Percentiles rank a stretch among this genome's conserved stretches.
Evolutionary conservation across 768 basidiomycete genomes (phyloP).

Genomic region (Trametes cingulata): DNA sequence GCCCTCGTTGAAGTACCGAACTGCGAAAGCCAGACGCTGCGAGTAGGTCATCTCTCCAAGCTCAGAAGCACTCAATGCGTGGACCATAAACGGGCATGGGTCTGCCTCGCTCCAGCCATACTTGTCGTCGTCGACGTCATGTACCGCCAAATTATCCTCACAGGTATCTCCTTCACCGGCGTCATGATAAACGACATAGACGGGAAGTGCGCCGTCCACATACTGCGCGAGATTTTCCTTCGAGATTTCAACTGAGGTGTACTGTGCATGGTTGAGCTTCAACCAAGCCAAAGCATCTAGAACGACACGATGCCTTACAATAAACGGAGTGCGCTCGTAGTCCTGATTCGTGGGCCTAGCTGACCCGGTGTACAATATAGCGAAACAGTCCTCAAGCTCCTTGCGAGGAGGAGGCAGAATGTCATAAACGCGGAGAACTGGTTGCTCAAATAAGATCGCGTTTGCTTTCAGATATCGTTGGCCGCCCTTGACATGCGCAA

Average conservation of each 20-base stretch:
- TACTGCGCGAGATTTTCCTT: no score
- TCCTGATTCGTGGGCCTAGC: constrained; percentile 26
- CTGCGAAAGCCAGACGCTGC: constrained; percentile 27
- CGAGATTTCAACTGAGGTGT: no score
- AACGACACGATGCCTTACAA: not conserved
- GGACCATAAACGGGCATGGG: constrained; percentile 42
- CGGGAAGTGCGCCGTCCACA: no score
- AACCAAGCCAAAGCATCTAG: not conserved
- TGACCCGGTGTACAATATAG: constrained; percentile 37
- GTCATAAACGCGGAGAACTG: constrained; percentile 35
- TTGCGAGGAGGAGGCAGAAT: constrained; percentile 33
- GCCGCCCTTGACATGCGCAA: constrained; percentile 7
- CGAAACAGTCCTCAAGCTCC: constrained; percentile 37
- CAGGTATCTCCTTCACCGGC: no score
- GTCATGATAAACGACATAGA: no score
- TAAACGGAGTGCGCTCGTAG: constrained; percentile 24
- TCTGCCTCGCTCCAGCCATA: no score
- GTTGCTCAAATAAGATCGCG: constrained; percentile 34
- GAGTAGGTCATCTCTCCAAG: constrained; percentile 21
- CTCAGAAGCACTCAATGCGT: constrained; percentile 35
- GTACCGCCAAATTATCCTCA: no score
- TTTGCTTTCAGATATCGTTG: constrained; percentile 38
- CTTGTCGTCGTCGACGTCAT: no score
- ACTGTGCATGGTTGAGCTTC: not conserved
- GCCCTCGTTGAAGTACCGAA: constrained; percentile 30